Base-by-base conservation (phyloP, 352 stramenopile genomes). In the Phytophthora tentaculata region DNA sequence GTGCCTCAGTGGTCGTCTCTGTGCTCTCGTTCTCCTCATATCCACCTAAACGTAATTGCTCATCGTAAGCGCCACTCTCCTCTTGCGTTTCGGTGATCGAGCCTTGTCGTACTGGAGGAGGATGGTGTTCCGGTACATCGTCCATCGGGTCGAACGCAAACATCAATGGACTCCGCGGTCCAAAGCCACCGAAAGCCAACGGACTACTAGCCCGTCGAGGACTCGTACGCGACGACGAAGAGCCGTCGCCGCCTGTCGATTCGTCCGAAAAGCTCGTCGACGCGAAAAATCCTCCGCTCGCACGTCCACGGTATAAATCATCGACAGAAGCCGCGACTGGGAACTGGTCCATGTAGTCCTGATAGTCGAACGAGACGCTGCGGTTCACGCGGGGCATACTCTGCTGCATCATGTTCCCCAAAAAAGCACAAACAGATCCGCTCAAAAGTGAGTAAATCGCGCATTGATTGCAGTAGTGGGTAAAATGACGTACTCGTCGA, bases 91-190 rank as follows among this genome's bases (percentile, higher is more conserved):
- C 61, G 3, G 48, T 41, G 51, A 70, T 70, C 13, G 58, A 73
- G 16, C 43, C 61, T 48, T 43, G 60, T 26, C 57, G 35, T 39
- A 60, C 43, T 5, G 56, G 60, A n/a, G 61, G 59, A 24, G 54
- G 72, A 26, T 73, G 72, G 39, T 72, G 64, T 47, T 88, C 80
- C 2, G 80, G 69, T 14, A 90, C 64, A 32, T 88, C 81, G 32
- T 94, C 85, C 47, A 92, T 84, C 23, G 84, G 81, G 32, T 94
- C 86, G 56, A 94, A 91, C 5, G 77, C 76, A 67, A 94, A 94
- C 79, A 90, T 89, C 10, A 94, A 64, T 17, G 86, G 86, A 72
- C 86, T 94, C 5, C 84, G 82, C 9, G 86, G 81, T 23, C 83
- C 84, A 73, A 83, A 90, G 12, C 75, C 73, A 19, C 71, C 73